Evolutionary conservation across 768 basidiomycete genomes (phyloP).

Genomic region (Leccinellum albellum): DNA sequence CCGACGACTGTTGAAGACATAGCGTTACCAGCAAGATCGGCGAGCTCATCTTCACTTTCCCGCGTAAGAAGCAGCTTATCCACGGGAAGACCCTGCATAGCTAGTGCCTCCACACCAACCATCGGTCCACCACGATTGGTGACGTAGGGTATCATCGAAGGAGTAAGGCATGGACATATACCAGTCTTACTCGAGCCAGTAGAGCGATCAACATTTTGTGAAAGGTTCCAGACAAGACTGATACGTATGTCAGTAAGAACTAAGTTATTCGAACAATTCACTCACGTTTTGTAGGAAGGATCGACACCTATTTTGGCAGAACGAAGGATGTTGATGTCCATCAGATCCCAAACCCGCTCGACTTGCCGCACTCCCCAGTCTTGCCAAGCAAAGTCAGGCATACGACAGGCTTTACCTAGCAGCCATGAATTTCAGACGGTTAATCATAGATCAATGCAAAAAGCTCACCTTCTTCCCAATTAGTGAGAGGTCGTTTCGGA

Average conservation of each 20-base stretch:
- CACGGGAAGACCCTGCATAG: slow-evolving; percentile 91
- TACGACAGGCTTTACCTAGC: slow-evolving; percentile 74
- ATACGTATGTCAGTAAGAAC: slow-evolving; percentile 3
- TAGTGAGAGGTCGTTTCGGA: slow-evolving; percentile 78
- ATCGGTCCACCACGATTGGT: slow-evolving; percentile 95
- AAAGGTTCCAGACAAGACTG: slow-evolving; percentile 92
- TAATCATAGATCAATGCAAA: background rate
- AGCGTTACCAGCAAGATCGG: slow-evolving; percentile 93
- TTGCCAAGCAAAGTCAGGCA: slow-evolving; percentile 88
- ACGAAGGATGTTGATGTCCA: slow-evolving; percentile 87
- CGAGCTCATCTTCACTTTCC: slow-evolving; percentile 90
- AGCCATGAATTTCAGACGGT: background rate
- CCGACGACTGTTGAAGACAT: slow-evolving; percentile 98
- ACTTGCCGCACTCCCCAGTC: slow-evolving; percentile 94
- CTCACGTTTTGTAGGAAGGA: slow-evolving; percentile 85
- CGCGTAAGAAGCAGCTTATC: slow-evolving; percentile 89
- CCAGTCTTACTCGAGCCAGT: slow-evolving; percentile 78
- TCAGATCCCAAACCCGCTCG: slow-evolving; percentile 91
- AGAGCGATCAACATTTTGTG: slow-evolving; percentile 92
- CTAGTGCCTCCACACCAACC: slow-evolving; percentile 88
- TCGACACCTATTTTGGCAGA: slow-evolving; percentile 79
- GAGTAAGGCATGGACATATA: slow-evolving; percentile 90
- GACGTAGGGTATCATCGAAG: slow-evolving; percentile 95
- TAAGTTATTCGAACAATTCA: slow-evolving; percentile 6
- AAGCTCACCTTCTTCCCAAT: slow-evolving; percentile 83